Evolutionary conservation across 1,139 yeast species (phyloP), one percentile per base, ranked within the genome.

Genomic region (Scheffersomyces segobiensis): DNA sequence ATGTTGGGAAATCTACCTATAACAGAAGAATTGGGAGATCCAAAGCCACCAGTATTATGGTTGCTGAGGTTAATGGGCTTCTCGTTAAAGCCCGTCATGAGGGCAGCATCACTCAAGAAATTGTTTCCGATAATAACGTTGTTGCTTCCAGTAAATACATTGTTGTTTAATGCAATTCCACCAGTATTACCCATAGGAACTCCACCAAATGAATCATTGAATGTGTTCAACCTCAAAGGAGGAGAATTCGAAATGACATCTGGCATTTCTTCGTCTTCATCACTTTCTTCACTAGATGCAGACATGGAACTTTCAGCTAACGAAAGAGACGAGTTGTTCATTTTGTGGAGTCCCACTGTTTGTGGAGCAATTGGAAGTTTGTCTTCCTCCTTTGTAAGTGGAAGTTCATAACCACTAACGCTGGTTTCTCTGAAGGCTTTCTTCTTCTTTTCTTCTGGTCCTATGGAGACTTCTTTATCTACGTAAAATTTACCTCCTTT

Each of bases 401-500:
- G 55, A 1, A 53, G 52, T 5, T 76, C 80, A 56, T 61, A 70
- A 2, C 81, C 81, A 60, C 73, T 72, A 1, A 79, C 82, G 64
- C 83, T 80, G 1, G 83, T 79, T 4, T 82, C 83, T 55, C 84
- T 63, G 12, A 75, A 56, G 17, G 64, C 63, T 32, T 67, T 64
- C 54, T 68, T 68, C 53, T 65, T 58, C 49, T 68, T 74, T 17
- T 32, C 12, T 52, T 71, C 78, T 1, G 69, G 68, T 19, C 69
- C 74, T 22, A 56, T 60, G 2, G 75, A 63, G 3, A 68, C 60
- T 24, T 79, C 82, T 55, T 76, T 73, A 7, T 74, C 72, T 8
- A 87, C 91, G 67, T 87, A 91, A 67, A 89, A 92, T 66, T 91
- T 89, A 2, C 97, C 97, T 6, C 97, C 97, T 65, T 84, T 84